These are phyloP conservation scores for Craspedostauros australis DNA, from an alignment of 108 stramenopile species.

Conservation along the genomic window DNA sequence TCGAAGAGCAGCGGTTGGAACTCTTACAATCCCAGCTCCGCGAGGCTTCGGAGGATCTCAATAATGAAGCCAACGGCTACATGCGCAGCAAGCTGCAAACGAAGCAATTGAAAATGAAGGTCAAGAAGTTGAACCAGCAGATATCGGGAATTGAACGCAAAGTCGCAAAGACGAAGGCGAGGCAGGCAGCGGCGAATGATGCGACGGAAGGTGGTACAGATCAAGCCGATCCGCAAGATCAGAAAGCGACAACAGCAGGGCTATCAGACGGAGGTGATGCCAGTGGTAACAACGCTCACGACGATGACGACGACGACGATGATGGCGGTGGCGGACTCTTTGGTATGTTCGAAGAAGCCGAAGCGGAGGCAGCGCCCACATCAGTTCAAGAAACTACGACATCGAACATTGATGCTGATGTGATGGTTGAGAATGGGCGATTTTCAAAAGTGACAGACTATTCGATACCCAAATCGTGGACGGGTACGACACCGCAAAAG, in stretches of 20 bases:
- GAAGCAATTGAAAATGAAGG: constrained; percentile 37
- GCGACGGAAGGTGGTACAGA: constrained; percentile 1
- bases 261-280: not conserved
- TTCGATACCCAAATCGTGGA: constrained; percentile 56
- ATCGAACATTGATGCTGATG: constrained; percentile 10
- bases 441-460: constrained; percentile 8
- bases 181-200: constrained; percentile 3
- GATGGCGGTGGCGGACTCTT: constrained; percentile 10
- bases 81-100: constrained; percentile 70
- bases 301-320: constrained; percentile 15
- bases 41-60: constrained; percentile 38
- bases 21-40: no score
- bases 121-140: constrained; percentile 39
- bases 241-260: constrained; percentile 13
- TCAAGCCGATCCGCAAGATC: constrained; percentile 20
- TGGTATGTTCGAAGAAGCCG: constrained; percentile 2
- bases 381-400: no score
- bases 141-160: constrained; percentile 28
- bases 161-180: constrained; percentile 30
- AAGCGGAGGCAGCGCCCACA: not conserved
- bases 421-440: not conserved
- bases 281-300: constrained; percentile 6
- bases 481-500: constrained; percentile 59
- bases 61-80: constrained; percentile 69
- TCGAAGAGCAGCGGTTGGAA: constrained; percentile 37